phyloP scores from a whole-genome alignment of 2,329 filamentous ascomycete species.

The Ophiocordyceps sinensis region DNA sequence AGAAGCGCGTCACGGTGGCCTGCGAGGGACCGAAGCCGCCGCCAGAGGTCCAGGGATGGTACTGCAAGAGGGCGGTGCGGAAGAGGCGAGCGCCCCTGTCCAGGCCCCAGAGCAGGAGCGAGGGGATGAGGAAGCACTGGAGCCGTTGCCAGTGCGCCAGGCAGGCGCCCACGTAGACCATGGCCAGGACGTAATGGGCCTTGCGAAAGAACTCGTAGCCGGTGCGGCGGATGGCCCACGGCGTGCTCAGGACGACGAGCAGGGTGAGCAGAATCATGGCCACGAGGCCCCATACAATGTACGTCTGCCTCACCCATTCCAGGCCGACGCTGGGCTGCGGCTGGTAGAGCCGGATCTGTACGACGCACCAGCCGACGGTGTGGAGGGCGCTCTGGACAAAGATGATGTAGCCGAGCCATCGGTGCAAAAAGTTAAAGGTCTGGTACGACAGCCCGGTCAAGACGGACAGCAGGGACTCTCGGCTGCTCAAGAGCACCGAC shows the following conservation, averaged over 20 bases:
- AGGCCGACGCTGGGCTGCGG: slow-evolving; percentile 48
- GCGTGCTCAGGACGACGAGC: slow-evolving; percentile 43
- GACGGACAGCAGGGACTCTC: slow-evolving; percentile 55
- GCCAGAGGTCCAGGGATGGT: slow-evolving; percentile 26
- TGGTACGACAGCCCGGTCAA: slow-evolving; percentile 64
- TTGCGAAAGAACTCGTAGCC: slow-evolving; percentile 72
- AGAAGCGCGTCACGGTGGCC: slow-evolving; percentile 31
- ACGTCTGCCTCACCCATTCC: slow-evolving; percentile 45
- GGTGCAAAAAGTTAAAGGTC: slow-evolving; percentile 63
- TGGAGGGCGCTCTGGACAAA: slow-evolving; percentile 53
- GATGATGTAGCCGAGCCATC: slow-evolving; percentile 63
- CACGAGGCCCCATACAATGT: slow-evolving; percentile 61
- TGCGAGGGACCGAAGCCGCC: slow-evolving; percentile 40
- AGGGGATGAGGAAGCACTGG: slow-evolving; percentile 53
- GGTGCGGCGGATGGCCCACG: slow-evolving; percentile 43
- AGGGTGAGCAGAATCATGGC: slow-evolving; percentile 50
- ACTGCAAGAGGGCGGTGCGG: slow-evolving; percentile 46
- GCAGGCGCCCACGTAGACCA: slow-evolving; percentile 60
- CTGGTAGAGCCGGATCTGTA: slow-evolving; percentile 54
- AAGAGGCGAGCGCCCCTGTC: slow-evolving; percentile 46
- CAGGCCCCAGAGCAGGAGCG: slow-evolving; percentile 47
- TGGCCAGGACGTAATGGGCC: slow-evolving; percentile 56
- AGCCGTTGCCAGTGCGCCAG: slow-evolving; percentile 62
- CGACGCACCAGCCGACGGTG: slow-evolving; percentile 55
- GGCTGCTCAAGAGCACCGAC: slow-evolving; percentile 49